Conservation (phyloP, 192 early-diverging fungal species). For the Endogone sp. region DNA sequence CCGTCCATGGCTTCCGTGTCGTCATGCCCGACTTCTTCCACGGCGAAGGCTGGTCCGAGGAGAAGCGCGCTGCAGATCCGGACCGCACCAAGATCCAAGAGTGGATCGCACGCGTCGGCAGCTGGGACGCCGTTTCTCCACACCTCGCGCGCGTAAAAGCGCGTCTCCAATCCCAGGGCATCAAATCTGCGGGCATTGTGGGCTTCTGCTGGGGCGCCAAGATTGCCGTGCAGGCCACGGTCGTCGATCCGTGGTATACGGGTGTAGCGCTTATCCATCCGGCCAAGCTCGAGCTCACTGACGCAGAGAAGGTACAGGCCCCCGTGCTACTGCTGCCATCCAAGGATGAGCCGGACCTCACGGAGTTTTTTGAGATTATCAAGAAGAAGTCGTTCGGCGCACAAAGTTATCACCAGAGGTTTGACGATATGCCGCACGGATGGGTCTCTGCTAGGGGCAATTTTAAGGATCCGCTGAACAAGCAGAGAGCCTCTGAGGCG, state of each 20-base stretch:
- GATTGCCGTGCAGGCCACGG: conserved; percentile 44
- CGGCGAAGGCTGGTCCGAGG: conserved; percentile 35
- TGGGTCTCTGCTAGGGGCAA: conserved; percentile 58
- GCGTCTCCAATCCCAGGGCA: conserved; percentile 38
- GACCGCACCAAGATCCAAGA: conserved; percentile 24
- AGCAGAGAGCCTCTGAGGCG: conserved; percentile 48
- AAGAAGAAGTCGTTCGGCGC: conserved; percentile 43
- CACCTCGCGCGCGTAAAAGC: conserved; percentile 12
- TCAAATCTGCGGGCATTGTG: conserved; percentile 41
- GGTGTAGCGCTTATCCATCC: conserved; percentile 61
- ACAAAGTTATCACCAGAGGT: conserved; percentile 48
- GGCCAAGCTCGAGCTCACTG: conserved; percentile 45
- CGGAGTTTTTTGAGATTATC: conserved; percentile 30
- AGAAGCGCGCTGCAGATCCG: conserved; percentile 30
- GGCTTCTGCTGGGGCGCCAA: conserved; percentile 75
- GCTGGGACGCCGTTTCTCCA: not conserved
- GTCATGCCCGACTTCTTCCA: conserved; percentile 65
- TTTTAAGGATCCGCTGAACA: conserved; percentile 34
- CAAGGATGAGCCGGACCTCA: conserved; percentile 61
- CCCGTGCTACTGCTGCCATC: conserved; percentile 59
- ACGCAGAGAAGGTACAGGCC: conserved; percentile 44
- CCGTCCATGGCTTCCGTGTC: conserved; percentile 50
- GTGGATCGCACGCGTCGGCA: conserved; percentile 23
- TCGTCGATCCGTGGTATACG: conserved; percentile 38
- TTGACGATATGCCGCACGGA: conserved; percentile 53